Conservation (phyloP, 2,329 filamentous ascomycete species). For the Trichoderma endophyticum region DNA sequence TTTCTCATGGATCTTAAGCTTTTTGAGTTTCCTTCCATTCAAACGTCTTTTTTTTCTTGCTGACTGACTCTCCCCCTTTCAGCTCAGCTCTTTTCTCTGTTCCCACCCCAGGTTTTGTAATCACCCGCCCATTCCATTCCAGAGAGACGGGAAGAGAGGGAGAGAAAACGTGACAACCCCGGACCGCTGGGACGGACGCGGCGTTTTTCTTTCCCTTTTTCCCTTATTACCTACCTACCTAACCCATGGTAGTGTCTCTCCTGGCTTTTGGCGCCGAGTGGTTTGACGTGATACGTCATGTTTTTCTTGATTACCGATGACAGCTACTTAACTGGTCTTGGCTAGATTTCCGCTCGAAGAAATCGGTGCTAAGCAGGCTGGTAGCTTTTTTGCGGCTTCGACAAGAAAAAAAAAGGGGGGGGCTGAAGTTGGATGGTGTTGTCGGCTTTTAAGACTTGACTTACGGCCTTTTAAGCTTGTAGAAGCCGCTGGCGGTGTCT, state of each 20-base stretch:
- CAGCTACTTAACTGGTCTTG: constrained; percentile 3
- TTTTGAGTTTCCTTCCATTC: neutral
- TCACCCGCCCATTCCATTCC: neutral
- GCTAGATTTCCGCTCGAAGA: neutral
- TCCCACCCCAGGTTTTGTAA: neutral
- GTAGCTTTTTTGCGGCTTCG: neutral
- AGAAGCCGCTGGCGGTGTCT: neutral
- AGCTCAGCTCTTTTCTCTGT: neutral
- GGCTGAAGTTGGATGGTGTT: neutral
- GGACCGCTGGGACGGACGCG: neutral
- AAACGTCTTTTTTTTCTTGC: neutral
- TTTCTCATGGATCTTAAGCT: neutral
- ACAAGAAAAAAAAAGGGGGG: neutral
- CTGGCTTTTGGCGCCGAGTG: neutral
- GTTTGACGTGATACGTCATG: neutral
- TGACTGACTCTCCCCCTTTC: neutral
- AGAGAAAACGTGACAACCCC: neutral
- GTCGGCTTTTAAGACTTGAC: neutral
- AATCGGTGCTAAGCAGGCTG: neutral
- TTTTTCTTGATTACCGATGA: neutral
- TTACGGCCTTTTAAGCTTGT: neutral
- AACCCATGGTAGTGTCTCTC: neutral
- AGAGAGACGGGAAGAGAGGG: neutral
- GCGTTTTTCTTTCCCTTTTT: neutral
- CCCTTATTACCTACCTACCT: neutral